phyloP scores from a whole-genome alignment of 768 basidiomycete genomes.

The Auriculariales sp. region DNA sequence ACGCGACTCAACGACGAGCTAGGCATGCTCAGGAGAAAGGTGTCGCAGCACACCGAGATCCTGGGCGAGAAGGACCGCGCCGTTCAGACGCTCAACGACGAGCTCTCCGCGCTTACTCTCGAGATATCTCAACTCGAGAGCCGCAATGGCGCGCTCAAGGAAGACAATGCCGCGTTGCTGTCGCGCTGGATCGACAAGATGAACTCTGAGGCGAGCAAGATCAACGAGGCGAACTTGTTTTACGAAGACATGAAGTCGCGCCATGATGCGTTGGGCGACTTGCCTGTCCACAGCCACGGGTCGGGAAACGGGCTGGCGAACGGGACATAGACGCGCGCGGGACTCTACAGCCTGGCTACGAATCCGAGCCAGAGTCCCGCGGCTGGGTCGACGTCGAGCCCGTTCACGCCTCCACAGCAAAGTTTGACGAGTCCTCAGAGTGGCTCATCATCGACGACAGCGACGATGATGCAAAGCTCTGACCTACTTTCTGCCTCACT shows the following conservation, averaged over 20 bases:
- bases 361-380: conserved; percentile 6
- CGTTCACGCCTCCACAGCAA: conserved; percentile 52
- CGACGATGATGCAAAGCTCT: too few species aligned
- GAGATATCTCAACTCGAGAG: conserved; percentile 84
- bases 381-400: conserved; percentile 56
- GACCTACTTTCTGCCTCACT: too few species aligned
- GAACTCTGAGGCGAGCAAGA: conserved; percentile 80
- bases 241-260: conserved; percentile 77
- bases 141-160: conserved; percentile 70
- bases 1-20: conserved; percentile 69
- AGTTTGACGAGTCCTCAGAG: conserved; percentile 78
- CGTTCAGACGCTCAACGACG: conserved; percentile 89
- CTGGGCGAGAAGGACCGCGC: conserved; percentile 83
- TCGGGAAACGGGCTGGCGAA: conserved; percentile 62
- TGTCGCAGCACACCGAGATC: conserved; percentile 70
- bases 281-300: conserved; percentile 18
- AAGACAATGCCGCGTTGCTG: conserved; percentile 88
- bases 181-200: conserved; percentile 96
- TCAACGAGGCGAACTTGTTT: conserved; percentile 88
- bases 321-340: conserved; percentile 25
- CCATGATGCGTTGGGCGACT: conserved; percentile 36
- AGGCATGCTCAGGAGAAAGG: conserved; percentile 51
- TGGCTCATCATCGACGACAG: conserved; percentile 59
- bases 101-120: conserved; percentile 81
- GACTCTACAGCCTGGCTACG: too few species aligned